Base-by-base conservation (phyloP, 306 rosid genomes). In the Dryas octopetala region DNA sequence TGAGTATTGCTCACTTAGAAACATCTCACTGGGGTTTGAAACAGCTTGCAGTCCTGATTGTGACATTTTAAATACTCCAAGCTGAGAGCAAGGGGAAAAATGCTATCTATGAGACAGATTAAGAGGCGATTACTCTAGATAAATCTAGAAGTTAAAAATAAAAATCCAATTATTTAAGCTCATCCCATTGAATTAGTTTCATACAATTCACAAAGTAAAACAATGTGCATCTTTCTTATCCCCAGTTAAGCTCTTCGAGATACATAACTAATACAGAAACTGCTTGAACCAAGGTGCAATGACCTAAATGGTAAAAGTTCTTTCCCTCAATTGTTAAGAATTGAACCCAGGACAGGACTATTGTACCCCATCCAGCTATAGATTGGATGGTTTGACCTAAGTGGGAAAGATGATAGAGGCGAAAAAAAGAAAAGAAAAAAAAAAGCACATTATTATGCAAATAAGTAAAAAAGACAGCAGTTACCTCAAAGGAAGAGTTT, bases 41-140 rank as follows among this genome's bases (percentile, higher is more conserved):
- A 90, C 91, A 70, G 84, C 86, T 85, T 81, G 83, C 49, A 95
- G 74, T 69, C 98, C 97, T 4, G 85, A 84, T 44, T 89, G 88
- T 69, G 85, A 79, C 98, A 95, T 95, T 83, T 95, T 93, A 85
- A 95, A 86, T 74, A 95, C 97, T 81, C 97, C 98, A 72, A 95
- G 98, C 97, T 93, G 88, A 68, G 73, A 79, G 11, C 50, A 82
- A 71, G 28, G 26, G 23, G 26, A 79, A 41, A 46, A 59, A 72
- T 66, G 41, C 48, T 58, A 38, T 73, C 67, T 74, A 53, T 78
- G 73, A 59, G 6, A 53, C 41, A 17, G 40, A 52, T 28, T 40
- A 40, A n/a, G 62, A 70, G 48, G 73, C 0, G 48, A 38, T 68
- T 1, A 66, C 47, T 68, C 14, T 8, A 41, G 3, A 70, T 40